Percentiles rank a stretch among this genome's conserved stretches.
These are phyloP conservation scores for Decorospora gaudefroyi DNA, from an alignment of 2,329 filamentous ascomycete genomes.

Conservation along the genomic window DNA sequence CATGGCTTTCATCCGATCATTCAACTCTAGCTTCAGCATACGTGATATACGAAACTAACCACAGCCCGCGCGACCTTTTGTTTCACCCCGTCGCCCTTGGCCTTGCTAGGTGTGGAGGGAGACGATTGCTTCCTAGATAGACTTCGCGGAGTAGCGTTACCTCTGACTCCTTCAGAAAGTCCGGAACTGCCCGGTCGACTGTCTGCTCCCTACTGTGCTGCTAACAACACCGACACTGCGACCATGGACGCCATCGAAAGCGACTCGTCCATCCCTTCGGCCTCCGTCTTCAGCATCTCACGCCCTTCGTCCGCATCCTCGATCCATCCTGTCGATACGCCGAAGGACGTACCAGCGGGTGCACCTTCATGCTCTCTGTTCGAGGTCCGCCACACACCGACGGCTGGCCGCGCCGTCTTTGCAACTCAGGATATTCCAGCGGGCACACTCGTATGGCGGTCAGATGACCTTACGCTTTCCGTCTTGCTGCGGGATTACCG, in stretches of 20 bases:
- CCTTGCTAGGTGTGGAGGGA: conserved; percentile 1
- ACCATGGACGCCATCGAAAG: conserved; percentile 14
- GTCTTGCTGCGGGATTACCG: conserved; percentile 54
- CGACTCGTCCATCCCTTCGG: conserved; percentile 15
- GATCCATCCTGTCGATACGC: conserved; percentile 6
- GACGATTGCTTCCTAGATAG: conserved; percentile 1
- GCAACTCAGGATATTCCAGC: conserved; percentile 43
- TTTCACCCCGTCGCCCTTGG: conserved; percentile 3
- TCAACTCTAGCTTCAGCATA: conserved; percentile 33
- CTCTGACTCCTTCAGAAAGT: conserved; percentile 4
- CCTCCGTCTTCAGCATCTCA: conserved; percentile 21
- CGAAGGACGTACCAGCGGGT: conserved; percentile 25
- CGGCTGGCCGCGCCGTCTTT: conserved; percentile 53
- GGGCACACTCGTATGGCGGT: conserved; percentile 46
- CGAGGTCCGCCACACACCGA: conserved; percentile 48
- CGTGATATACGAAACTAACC: conserved; percentile 42
- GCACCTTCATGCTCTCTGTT: conserved; percentile 41
- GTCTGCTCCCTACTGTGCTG: conserved; percentile 6
- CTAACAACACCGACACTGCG: conserved; percentile 5
- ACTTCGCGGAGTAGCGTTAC: conserved; percentile 1
- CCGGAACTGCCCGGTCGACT: not conserved
- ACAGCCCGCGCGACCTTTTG: conserved; percentile 10
- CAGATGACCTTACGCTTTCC: conserved; percentile 46
- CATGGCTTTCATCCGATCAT: conserved; percentile 38
- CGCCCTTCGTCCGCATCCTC: conserved; percentile 21